Evolutionary conservation across 2,329 filamentous ascomycete genomes (phyloP).

Genomic region (Pseudocercospora ulei): DNA sequence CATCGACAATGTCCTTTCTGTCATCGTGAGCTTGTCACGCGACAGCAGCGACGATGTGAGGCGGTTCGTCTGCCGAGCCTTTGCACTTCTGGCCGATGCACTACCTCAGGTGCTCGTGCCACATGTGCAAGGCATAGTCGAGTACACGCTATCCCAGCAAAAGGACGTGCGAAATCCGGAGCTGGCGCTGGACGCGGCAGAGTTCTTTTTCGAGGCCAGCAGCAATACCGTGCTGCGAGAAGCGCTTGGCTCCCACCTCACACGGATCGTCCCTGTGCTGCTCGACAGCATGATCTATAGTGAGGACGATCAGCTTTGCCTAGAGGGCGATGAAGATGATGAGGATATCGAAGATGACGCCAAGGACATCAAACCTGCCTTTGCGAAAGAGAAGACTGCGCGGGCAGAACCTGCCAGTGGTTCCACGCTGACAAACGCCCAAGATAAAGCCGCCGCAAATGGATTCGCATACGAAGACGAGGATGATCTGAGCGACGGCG

Average conservation of each 20-base stretch:
- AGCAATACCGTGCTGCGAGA: constrained; percentile 75
- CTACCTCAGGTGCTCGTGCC: constrained; percentile 82
- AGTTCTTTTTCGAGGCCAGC: constrained; percentile 92
- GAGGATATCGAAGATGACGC: constrained; percentile 82
- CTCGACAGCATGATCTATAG: constrained; percentile 94
- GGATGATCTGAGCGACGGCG: constrained; percentile 76
- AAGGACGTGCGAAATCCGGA: constrained; percentile 72
- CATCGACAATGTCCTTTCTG: constrained; percentile 70
- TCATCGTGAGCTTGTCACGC: constrained; percentile 69
- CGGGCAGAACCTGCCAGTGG: constrained; percentile 47
- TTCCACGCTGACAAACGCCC: constrained; percentile 47
- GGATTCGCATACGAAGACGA: constrained; percentile 44
- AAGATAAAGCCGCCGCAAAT: constrained; percentile 39
- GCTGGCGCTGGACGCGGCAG: constrained; percentile 83
- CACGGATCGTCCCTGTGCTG: constrained; percentile 79
- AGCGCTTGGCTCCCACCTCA: constrained; percentile 64
- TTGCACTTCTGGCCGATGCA: constrained; percentile 84
- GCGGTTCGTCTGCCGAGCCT: constrained; percentile 83
- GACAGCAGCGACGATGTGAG: constrained; percentile 75
- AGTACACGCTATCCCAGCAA: constrained; percentile 88
- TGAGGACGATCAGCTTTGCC: constrained; percentile 77
- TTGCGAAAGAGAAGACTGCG: constrained; percentile 55
- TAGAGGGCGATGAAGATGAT: constrained; percentile 61
- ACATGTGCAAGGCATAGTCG: constrained; percentile 76
- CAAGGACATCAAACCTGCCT: constrained; percentile 85